Conservation (phyloP, 805 yeast species). For the Yamadazyma scolyti region DNA sequence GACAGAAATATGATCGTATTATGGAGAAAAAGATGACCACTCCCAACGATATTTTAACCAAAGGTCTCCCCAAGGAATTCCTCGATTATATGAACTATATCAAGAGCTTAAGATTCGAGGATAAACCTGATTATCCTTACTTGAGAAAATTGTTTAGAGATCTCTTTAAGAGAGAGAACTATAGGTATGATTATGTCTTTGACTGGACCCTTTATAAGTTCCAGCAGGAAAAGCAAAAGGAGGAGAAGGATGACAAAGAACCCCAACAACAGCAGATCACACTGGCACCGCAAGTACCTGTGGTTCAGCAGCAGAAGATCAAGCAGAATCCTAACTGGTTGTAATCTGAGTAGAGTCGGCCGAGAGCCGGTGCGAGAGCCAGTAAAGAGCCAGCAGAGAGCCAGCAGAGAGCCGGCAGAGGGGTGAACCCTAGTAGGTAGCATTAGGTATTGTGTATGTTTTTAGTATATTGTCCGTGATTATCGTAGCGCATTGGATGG, state of each 20-base stretch:
- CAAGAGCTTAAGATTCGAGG: slow-evolving; percentile 88
- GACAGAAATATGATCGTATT: slow-evolving; percentile 94
- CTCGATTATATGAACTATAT: slow-evolving; percentile 84
- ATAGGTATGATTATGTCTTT: slow-evolving; percentile 88
- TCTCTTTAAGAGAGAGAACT: slow-evolving; percentile 80
- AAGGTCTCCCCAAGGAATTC: slow-evolving; percentile 90
- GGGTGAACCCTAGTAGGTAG: too few species aligned
- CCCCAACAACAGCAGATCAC: slow-evolving; percentile 11
- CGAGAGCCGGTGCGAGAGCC: too few species aligned
- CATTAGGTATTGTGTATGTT: too few species aligned
- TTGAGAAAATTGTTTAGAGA: slow-evolving; percentile 88
- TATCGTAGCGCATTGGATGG: too few species aligned
- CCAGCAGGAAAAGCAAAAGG: slow-evolving; percentile 55
- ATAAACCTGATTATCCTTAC: slow-evolving; percentile 90
- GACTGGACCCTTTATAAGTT: slow-evolving; percentile 94
- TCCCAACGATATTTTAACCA: slow-evolving; percentile 78
- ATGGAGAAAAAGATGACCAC: slow-evolving; percentile 94
- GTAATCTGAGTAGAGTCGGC: slow-evolving; percentile 5
- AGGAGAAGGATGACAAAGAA: slow-evolving; percentile 15
- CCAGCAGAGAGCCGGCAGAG: too few species aligned
- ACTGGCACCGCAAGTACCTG: slow-evolving; percentile 2
- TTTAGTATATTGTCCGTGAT: too few species aligned
- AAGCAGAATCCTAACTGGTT: slow-evolving; percentile 14
- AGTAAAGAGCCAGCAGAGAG: too few species aligned
- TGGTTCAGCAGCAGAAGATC: too few species aligned